A percentile compares a stretch with the other conserved stretches of the same genome.
Evolutionary conservation across 2,329 filamentous ascomycete genomes (phyloP).

Genomic region (Daldinia eschscholtzii): DNA sequence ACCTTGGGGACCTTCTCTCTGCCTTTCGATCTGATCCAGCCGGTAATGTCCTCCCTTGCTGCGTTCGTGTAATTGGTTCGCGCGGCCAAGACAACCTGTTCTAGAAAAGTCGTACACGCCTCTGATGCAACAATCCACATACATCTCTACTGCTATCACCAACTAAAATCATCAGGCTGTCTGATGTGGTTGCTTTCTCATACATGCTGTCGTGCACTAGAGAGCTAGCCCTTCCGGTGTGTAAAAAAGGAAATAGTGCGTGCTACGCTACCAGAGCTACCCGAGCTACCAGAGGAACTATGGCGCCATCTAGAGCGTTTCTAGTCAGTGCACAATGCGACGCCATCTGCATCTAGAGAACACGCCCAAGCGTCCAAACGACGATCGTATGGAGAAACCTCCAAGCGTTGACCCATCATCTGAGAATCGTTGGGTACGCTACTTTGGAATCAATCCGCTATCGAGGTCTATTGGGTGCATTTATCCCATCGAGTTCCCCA

Average conservation of each 20-base stretch:
- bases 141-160: background rate
- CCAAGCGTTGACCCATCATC: slow-evolving; percentile 18
- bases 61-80: slow-evolving; percentile 12
- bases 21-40: background rate
- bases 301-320: slow-evolving; percentile 36
- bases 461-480: slow-evolving; percentile 12
- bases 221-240: slow-evolving; percentile 12
- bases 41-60: background rate
- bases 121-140: background rate
- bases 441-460: slow-evolving; percentile 10
- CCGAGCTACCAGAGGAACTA: slow-evolving; percentile 4
- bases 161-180: slow-evolving; percentile 19
- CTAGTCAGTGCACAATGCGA: slow-evolving; percentile 27
- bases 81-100: slow-evolving; percentile 36
- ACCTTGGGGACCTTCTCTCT: background rate
- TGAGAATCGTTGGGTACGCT: slow-evolving; percentile 18
- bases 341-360: slow-evolving; percentile 30
- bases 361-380: slow-evolving; percentile 11
- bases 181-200: slow-evolving; percentile 22
- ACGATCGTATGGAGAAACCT: slow-evolving; percentile 18
- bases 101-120: slow-evolving; percentile 34
- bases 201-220: background rate
- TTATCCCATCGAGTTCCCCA: slow-evolving; percentile 6
- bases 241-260: slow-evolving; percentile 16
- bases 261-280: slow-evolving; percentile 6